Evolutionary conservation across 768 basidiomycete genomes (phyloP).

Genomic region (Kwoniella sp.): DNA sequence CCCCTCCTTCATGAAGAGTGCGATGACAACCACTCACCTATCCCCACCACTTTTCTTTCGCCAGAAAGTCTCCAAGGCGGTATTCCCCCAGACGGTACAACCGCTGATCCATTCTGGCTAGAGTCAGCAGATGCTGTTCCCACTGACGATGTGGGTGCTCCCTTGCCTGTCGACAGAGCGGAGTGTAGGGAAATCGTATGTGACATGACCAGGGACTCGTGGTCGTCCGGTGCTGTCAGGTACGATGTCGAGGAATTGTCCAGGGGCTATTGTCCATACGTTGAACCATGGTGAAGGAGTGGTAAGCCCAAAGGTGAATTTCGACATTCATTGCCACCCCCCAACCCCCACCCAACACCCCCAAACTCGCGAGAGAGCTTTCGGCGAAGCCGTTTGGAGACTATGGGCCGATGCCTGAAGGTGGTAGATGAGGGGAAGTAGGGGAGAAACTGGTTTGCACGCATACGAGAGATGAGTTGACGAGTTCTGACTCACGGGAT

Average conservation of each 20-base stretch:
- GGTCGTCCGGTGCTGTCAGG: slow-evolving; percentile 27
- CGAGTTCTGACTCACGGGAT: slow-evolving; percentile 36
- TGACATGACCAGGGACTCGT: slow-evolving; percentile 31
- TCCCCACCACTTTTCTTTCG: slow-evolving; percentile 40
- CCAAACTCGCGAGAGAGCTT: too few relatives aligned
- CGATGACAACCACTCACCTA: slow-evolving; percentile 46
- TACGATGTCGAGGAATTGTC: slow-evolving; percentile 26
- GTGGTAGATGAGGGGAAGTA: too few relatives aligned
- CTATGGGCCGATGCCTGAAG: too few relatives aligned
- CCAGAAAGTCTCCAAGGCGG: slow-evolving; percentile 42
- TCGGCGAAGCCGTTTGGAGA: too few relatives aligned
- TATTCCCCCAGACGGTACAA: neutral
- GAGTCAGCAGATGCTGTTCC: neutral
- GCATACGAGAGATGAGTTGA: too few relatives aligned
- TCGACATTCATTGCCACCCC: too few relatives aligned
- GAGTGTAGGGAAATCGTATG: slow-evolving; percentile 30
- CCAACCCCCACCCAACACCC: too few relatives aligned
- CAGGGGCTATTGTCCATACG: slow-evolving; percentile 28
- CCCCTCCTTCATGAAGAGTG: too few relatives aligned
- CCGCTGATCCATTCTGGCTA: neutral
- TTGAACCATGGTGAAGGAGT: too few relatives aligned
- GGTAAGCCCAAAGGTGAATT: too few relatives aligned
- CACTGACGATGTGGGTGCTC: neutral
- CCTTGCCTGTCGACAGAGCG: slow-evolving; percentile 24
- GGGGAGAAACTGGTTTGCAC: too few relatives aligned